Percentiles rank a stretch among this genome's conserved stretches.
phyloP scores from a whole-genome alignment of 306 rosid species.

The Corylus heterophylla region DNA sequence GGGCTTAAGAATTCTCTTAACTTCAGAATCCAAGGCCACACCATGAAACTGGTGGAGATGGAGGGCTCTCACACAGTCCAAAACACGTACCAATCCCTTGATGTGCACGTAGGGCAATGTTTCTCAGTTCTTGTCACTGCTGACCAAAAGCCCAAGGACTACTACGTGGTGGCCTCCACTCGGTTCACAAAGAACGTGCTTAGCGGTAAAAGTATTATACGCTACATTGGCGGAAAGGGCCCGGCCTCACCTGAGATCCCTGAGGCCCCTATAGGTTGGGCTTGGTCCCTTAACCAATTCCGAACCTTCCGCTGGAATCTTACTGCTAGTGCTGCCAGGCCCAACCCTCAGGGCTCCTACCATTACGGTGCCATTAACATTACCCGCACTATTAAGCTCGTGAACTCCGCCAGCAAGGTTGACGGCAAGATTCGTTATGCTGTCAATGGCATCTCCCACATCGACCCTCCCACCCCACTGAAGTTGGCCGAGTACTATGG shows the following conservation, averaged over 20 bases:
- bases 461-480: conserved; percentile 54
- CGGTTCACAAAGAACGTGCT: conserved; percentile 54
- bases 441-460: conserved; percentile 67
- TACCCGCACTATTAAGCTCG: conserved; percentile 62
- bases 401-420: conserved; percentile 43
- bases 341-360: conserved; percentile 90
- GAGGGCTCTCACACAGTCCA: conserved; percentile 90
- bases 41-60: conserved; percentile 66
- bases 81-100: conserved; percentile 65
- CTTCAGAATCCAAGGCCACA: conserved; percentile 72
- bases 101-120: conserved; percentile 77
- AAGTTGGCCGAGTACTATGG: conserved; percentile 77
- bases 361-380: conserved; percentile 76
- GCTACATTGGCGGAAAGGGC: conserved; percentile 52
- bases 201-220: conserved; percentile 50
- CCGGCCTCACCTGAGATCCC: conserved; percentile 57
- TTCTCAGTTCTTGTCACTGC: conserved; percentile 65
- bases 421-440: conserved; percentile 69
- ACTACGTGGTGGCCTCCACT: conserved; percentile 71
- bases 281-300: conserved; percentile 88
- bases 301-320: conserved; percentile 85
- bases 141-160: conserved; percentile 61
- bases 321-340: conserved; percentile 88
- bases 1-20: conserved; percentile 69
- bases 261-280: conserved; percentile 74